Evolutionary conservation across 441 rosid genomes (phyloP).

Genomic region (Cnidoscolus chayamansa): DNA sequence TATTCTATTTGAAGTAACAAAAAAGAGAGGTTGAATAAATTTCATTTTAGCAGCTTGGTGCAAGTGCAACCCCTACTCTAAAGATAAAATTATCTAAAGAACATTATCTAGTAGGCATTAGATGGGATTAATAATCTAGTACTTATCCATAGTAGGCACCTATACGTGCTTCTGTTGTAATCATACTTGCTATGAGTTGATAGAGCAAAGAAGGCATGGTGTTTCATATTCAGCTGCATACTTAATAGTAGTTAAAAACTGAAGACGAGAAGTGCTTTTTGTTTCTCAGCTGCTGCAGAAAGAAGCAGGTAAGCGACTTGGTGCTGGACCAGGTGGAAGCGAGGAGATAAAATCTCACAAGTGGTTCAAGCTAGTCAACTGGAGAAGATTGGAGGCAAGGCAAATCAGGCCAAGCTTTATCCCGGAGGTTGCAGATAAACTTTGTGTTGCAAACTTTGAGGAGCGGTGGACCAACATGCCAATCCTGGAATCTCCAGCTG

Average conservation of each 20-base stretch:
- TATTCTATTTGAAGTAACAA: neutral
- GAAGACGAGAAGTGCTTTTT: neutral
- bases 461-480: conserved; percentile 86
- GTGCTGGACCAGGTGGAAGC: conserved; percentile 59
- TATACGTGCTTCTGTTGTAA: too few relatives aligned
- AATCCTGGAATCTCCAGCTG: conserved; percentile 70
- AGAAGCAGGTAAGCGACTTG: conserved; percentile 67
- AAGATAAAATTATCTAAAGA: neutral
- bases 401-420: conserved; percentile 70
- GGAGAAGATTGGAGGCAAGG: conserved; percentile 79
- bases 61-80: neutral
- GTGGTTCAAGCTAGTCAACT: conserved; percentile 82
- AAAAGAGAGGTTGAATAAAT: neutral
- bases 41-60: neutral
- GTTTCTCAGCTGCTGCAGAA: conserved; percentile 64
- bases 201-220: neutral
- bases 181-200: neutral
- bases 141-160: neutral
- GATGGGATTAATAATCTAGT: neutral
- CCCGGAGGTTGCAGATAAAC: conserved; percentile 71
- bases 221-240: neutral
- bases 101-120: neutral
- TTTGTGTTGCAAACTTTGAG: conserved; percentile 89
- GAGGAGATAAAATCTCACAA: conserved; percentile 74
- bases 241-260: neutral